Percentiles rank a stretch among this genome's conserved stretches.
phyloP scores from a whole-genome alignment of 371 early-diverging fungal genomes.

The Aphelidium insulamus region DNA sequence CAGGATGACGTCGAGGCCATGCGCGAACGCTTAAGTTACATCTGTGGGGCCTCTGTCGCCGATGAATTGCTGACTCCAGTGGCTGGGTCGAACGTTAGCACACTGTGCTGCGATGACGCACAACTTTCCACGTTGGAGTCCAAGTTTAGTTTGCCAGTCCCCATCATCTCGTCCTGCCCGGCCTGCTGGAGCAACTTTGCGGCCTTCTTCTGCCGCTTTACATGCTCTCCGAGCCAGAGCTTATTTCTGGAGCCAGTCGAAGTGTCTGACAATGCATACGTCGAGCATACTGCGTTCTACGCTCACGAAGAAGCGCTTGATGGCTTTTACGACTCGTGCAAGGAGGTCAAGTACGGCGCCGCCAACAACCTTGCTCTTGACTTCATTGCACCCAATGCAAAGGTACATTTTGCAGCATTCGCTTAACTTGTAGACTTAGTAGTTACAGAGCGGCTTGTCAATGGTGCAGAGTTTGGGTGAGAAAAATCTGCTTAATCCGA shows the following conservation, averaged over 20 bases:
- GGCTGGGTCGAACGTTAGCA: no score
- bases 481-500: no score
- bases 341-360: constrained; percentile 44
- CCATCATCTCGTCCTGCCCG: constrained; percentile 39
- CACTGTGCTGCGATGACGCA: constrained; percentile 31
- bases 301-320: constrained; percentile 31
- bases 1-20: constrained; percentile 5
- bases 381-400: no score
- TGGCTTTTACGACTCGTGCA: constrained; percentile 45
- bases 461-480: no score
- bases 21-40: constrained; percentile 21
- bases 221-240: constrained; percentile 44
- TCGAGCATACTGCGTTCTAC: constrained; percentile 26
- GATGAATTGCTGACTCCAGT: no score
- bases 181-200: constrained; percentile 53
- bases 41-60: constrained; percentile 40
- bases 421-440: no score
- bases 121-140: constrained; percentile 25
- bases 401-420: no score
- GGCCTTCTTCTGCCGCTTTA: constrained; percentile 44
- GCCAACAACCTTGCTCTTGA: constrained; percentile 48
- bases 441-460: no score
- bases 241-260: constrained; percentile 40
- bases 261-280: constrained; percentile 12
- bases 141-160: constrained; percentile 27